Evolutionary conservation across 306 rosid genomes (phyloP), one percentile per base, ranked within the genome.

Genomic region (Comarum palustre): DNA sequence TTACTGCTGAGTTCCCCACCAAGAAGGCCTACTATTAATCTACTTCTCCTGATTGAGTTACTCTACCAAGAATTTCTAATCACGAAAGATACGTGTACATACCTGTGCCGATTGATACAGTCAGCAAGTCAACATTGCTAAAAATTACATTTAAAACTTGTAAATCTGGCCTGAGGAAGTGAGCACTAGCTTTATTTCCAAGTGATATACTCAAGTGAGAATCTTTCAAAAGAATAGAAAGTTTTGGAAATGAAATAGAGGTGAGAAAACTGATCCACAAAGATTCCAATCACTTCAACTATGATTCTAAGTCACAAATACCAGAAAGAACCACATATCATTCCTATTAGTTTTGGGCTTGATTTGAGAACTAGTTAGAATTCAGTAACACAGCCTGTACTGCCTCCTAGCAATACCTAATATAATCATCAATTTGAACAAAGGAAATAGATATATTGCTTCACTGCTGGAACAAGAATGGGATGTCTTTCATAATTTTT

Each of bases 241-340:
- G 61, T 52, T 22, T 51, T 6, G 6, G 22, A 31, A 48, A n/a
- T 8, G 8, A 51, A 5, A 41, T 41, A 22, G 62, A 74, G 32
- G 42, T 65, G n/a, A 32, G 36, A 51, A 1, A 3, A n/a, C 0
- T 8, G 47, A 70, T 22, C 31, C 24, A 34, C 15, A 50, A 12
- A 2, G 47, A 69, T 6, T 50, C 61, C 10, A 50, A 17, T 32
- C 14, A 62, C 25, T n/a, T 17, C 25, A 34, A 62, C 67, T 62
- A 34, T 8, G 45, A 52, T 22, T 36, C 64, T 14, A 60, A 60
- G 19, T 72, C 32, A 59, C 76, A 45, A 45, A 73, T 13, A 16
- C 17, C 31, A 13, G 58, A 34, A 19, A 48, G 29, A 48, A 69
- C 10, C 42, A 57, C 29, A 20, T 11, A 24, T 29, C 19, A 3